Base-by-base conservation (phyloP, 75 land plant genomes). In the Pseudotsuga menziesii region DNA sequence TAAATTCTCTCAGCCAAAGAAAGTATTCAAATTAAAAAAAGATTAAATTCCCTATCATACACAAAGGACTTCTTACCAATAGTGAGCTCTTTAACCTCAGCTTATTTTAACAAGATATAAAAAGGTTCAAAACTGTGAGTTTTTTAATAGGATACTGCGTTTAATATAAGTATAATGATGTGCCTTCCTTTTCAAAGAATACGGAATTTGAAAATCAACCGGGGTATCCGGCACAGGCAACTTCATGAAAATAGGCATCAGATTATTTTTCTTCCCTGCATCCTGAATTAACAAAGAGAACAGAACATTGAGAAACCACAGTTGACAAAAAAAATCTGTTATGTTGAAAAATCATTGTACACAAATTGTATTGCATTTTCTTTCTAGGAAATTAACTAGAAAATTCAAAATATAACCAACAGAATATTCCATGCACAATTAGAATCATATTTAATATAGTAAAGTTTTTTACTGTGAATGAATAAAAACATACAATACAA, bases 71-170 rank as follows among this genome's bases (percentile, higher is more conserved):
- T 4, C 41, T 4, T 39, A 44, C 7, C 52, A 44, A 44, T 7
- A 44, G 52, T 44, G 52, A 44, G 9, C 9, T 7, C 52, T 44
- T 44, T 44, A 44, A 44, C 52, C 8, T 44, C 9, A 1, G 52
- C 52, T 44, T 44, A 44, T 44, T 44, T 44, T 32, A 25, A 19
- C 62, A 80, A 20, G 26, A 57, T 19, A 76, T 12, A 32, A 29
- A 61, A 78, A 75, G 11, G 12, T 17, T 29, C 14, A 73, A 23
- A 22, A 41, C 39, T 76, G 4, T 48, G 6, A 71, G 78, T 23
- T 48, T 75, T 44, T 12, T 6, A 4, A 35, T 75, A 75, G 92
- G 94, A 91, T 94, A 94, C 97, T 94, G 73, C 97, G 97, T 79
- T 81, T 83, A 44, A 94, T 91, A 56, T 72, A 83, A 23, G 77